Base-by-base conservation (phyloP, 768 basidiomycete species). In the Rhizopogon sp. region DNA sequence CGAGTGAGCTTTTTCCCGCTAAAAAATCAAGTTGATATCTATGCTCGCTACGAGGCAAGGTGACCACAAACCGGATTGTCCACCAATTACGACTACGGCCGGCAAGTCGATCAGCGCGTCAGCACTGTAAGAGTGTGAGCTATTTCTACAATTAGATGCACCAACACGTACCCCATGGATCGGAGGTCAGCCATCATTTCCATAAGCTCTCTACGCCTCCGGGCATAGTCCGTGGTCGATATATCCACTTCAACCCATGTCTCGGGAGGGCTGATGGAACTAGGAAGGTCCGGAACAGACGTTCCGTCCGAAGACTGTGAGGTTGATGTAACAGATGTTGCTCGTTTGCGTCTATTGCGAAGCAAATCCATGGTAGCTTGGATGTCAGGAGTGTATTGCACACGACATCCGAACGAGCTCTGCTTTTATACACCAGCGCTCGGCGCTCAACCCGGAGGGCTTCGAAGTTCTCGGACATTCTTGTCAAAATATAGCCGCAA, bases 71-170 rank as follows among this genome's bases (percentile, higher is more conserved):
- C 78, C 81, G 6, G 79, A 76, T 62, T 82, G 81, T 43, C 78
- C 79, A 13, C 80, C 80, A 39, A 80, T 78, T 41, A 80, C 77
- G 17, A 74, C 75, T 43, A 81, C 76, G 7, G 77, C 66, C 7
- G 80, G 79, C 5, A 82, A 64, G 53, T 81, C 78, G 10, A 81
- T 62, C 22, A 78, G 74, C 3, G 67, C 68, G 62, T 79, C 75
- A 2, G 74, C 71, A 1, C 77, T 76, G 28, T 22, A 43, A 10
- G 49, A 31, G 14, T 6, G 44, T 52, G 60, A 53, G n/a, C 13
- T 50, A 41, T 47, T 1, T 39, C 39, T 37, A 14, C 11, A 28
- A 17, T n/a, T 46, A 39, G 11, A 31, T 11, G 5, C 17, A 41
- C 28, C 14, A 50, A 20, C 6, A 50, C 64, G 14, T 55, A 71